Conservation (phyloP, 2,329 filamentous ascomycete genomes). For the Aspergillus clavatus region DNA sequence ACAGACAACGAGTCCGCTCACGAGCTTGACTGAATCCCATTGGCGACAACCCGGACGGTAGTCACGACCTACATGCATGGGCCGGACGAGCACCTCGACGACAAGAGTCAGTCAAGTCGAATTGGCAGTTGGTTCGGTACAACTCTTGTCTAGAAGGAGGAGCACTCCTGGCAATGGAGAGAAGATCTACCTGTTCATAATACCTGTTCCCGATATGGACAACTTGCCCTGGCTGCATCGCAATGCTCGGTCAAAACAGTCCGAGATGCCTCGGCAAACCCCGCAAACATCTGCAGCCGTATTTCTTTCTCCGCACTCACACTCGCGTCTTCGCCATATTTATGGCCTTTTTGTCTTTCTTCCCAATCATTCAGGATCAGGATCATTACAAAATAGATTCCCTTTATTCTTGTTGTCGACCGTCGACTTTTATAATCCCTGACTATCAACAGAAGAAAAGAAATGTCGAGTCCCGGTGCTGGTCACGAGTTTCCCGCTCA, state of each 20-base stretch:
- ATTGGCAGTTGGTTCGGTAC: conserved; percentile 25
- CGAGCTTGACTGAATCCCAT: conserved; percentile 11
- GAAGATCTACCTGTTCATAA: no score
- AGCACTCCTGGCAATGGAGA: no score
- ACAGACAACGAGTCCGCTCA: conserved; percentile 11
- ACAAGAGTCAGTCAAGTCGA: conserved; percentile 23
- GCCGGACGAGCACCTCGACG: conserved; percentile 16
- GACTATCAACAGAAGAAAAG: no score
- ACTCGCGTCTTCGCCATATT: neutral
- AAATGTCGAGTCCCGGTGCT: conserved; percentile 51
- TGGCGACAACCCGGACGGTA: conserved; percentile 10
- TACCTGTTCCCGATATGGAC: conserved; percentile 21
- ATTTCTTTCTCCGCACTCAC: neutral
- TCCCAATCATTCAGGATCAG: no score
- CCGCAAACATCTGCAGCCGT: neutral
- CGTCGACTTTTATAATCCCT: no score
- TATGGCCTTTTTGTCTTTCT: no score
- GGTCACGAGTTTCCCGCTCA: conserved; percentile 75
- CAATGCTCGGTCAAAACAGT: neutral
- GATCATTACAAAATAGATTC: neutral
- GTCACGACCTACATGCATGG: conserved; percentile 10
- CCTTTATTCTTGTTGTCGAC: neutral
- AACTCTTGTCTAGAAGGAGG: no score
- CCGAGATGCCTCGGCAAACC: conserved; percentile 6
- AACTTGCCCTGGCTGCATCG: no score